Percentiles rank a stretch among this genome's conserved stretches.
Evolutionary conservation across 2,329 filamentous ascomycete species (phyloP).

Genomic region (Apiospora kogelbergensis): DNA sequence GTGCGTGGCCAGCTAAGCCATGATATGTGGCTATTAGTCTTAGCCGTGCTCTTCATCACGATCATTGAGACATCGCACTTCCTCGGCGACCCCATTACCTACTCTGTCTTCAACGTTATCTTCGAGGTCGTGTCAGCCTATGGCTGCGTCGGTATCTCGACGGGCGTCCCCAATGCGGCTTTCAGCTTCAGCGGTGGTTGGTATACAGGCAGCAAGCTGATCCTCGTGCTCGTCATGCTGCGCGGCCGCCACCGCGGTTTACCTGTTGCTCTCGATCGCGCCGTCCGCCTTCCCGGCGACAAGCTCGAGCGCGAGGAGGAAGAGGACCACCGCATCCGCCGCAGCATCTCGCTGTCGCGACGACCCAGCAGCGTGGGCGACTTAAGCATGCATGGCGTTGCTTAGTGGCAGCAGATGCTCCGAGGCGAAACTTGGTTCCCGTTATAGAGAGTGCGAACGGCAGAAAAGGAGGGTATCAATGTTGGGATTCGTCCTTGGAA

Average conservation of each 20-base stretch:
- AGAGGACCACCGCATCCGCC: slow-evolving; percentile 39
- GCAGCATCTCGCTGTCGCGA: slow-evolving; percentile 35
- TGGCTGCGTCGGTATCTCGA: slow-evolving; percentile 61
- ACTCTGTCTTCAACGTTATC: slow-evolving; percentile 59
- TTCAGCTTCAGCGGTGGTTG: slow-evolving; percentile 57
- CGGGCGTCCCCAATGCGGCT: slow-evolving; percentile 52
- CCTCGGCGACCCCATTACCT: slow-evolving; percentile 48
- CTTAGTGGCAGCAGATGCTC: not conserved
- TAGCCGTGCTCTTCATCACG: slow-evolving; percentile 59
- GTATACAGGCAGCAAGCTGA: slow-evolving; percentile 56
- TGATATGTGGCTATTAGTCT: slow-evolving; percentile 65
- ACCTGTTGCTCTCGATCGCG: slow-evolving; percentile 56
- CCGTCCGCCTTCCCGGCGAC: slow-evolving; percentile 44
- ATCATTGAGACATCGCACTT: slow-evolving; percentile 60
- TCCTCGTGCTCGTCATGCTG: slow-evolving; percentile 58
- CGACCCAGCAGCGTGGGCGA: not conserved
- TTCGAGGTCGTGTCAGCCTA: slow-evolving; percentile 60
- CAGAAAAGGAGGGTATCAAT: not conserved
- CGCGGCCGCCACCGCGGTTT: slow-evolving; percentile 56
- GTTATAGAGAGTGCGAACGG: not conserved
- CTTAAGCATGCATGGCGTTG: not conserved
- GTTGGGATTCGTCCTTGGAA: too few species aligned
- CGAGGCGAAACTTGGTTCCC: not conserved
- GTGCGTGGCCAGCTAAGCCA: slow-evolving; percentile 65
- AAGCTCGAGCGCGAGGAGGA: slow-evolving; percentile 39